phyloP scores from a whole-genome alignment of 2,329 filamentous ascomycete genomes.

The Colletotrichum sp. region DNA sequence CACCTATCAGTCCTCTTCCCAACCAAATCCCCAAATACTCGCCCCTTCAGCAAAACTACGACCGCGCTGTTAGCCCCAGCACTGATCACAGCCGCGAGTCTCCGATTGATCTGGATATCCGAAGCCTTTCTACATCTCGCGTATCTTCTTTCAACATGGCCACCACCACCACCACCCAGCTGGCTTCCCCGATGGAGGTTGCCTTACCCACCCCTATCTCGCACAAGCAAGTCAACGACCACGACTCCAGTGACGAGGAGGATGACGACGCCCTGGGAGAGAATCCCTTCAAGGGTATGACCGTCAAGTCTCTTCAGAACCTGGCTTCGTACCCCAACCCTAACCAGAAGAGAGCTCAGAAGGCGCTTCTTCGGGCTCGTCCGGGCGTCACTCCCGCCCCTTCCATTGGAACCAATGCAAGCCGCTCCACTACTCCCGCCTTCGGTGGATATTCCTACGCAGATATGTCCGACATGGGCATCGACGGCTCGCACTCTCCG shows the following conservation, averaged over 20 bases:
- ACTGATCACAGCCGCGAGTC: slow-evolving; percentile 1
- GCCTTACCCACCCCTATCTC: slow-evolving; percentile 28
- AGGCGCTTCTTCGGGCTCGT: slow-evolving; percentile 41
- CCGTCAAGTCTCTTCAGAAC: slow-evolving; percentile 56
- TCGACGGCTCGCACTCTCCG: background rate
- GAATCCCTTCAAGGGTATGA: slow-evolving; percentile 39
- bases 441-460: background rate
- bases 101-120: background rate
- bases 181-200: slow-evolving; percentile 23
- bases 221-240: slow-evolving; percentile 24
- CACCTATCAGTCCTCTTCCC: slow-evolving; percentile 22
- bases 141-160: slow-evolving; percentile 31
- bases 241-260: slow-evolving; percentile 26
- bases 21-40: slow-evolving; percentile 45
- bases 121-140: slow-evolving; percentile 25
- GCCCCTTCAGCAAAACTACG: slow-evolving; percentile 59
- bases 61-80: slow-evolving; percentile 52
- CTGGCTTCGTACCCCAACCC: slow-evolving; percentile 63
- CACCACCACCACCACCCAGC: slow-evolving; percentile 13
- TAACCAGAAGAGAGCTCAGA: slow-evolving; percentile 56
- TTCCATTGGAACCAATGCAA: slow-evolving; percentile 23
- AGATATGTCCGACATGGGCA: background rate
- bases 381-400: slow-evolving; percentile 10
- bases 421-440: slow-evolving; percentile 13
- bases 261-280: slow-evolving; percentile 32